phyloP scores from a whole-genome alignment of 2,329 filamentous ascomycete species.

The Calonectria hongkongensis region DNA sequence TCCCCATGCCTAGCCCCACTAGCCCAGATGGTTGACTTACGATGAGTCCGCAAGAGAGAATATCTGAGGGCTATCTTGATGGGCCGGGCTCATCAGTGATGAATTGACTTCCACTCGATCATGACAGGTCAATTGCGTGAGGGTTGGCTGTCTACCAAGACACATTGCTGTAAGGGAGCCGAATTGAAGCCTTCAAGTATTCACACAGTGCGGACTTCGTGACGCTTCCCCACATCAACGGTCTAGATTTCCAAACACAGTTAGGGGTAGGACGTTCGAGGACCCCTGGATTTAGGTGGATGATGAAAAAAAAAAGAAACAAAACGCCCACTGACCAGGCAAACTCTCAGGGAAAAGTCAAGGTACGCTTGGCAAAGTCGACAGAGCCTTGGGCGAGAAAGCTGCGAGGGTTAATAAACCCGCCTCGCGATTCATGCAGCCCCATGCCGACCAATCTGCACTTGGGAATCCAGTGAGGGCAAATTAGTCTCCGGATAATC shows the following conservation, averaged over 20 bases:
- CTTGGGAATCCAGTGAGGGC: background rate
- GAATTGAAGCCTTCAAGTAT: conserved; percentile 33
- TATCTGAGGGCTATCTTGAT: background rate
- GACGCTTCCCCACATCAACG: conserved; percentile 49
- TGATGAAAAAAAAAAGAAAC: conserved; percentile 28
- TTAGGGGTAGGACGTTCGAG: conserved; percentile 43
- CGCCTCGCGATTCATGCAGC: conserved; percentile 10
- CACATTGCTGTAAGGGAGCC: background rate
- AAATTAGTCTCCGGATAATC: background rate
- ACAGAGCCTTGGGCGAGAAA: background rate
- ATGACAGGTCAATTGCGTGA: background rate
- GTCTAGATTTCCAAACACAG: conserved; percentile 39
- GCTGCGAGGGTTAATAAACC: conserved; percentile 11
- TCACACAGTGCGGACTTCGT: conserved; percentile 47
- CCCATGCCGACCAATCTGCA: conserved; percentile 3
- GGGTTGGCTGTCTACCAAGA: background rate
- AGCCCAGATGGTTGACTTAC: conserved; percentile 17
- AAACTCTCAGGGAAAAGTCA: conserved; percentile 26
- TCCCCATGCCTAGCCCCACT: conserved; percentile 32
- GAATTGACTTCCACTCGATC: background rate
- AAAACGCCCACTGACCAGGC: conserved; percentile 33
- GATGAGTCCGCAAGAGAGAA: background rate
- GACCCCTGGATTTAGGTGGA: conserved; percentile 21
- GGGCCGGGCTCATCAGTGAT: background rate
- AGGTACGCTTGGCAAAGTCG: conserved; percentile 28